Evolutionary conservation across 1,284 basidiomycete species (phyloP), one percentile per base, ranked within the genome.

Genomic region (Sporisorium scitamineum): DNA sequence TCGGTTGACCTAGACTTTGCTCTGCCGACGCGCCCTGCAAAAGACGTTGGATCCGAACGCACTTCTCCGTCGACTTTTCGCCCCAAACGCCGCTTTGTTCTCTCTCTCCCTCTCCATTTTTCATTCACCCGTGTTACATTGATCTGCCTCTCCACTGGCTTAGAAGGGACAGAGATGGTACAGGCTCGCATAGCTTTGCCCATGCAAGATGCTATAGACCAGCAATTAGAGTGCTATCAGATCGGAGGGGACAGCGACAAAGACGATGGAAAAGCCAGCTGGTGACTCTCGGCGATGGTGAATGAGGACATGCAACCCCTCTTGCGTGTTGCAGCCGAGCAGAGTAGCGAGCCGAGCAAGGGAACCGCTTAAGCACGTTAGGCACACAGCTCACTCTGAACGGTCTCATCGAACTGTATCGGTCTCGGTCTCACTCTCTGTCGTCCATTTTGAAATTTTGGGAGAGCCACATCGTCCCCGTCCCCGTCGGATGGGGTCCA

Each of bases 11-110:
- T 1, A 27, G n/a, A n/a, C n/a, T n/a, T 27, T 48, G 27, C 48
- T 50, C 48, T 20, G 48, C 48, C 48, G 48, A 32, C 9, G 27
- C 47, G 47, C 48, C 24, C n/a, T 31, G n/a, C 18, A 31, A 50
- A 20, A 50, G 18, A 26, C n/a, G n/a, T 31, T 31, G 5, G 26
- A 14, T 47, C 44, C 26, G 24, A 27, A 22, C 14, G 10, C 24
- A 42, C 41, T 42, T 42, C n/a, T 42, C n/a, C 41, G 41, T 5
- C 24, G 32, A 9, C 8, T 13, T 47, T 26, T 11, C 10, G 13
- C 26, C 2, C 26, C 29, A 29, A 18, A n/a, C 26, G 47, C 27
- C 27, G 47, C 13, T 2, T 47, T 14, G 13, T 5, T 11, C 8
- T 8, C 24, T 39, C 24, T 45, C 9, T 22, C 20, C 20, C 22